Percentiles rank a stretch among this genome's conserved stretches.
These are phyloP conservation scores for Amauroascus verrucosus DNA, from an alignment of 2,329 filamentous ascomycete species.

Conservation along the genomic window DNA sequence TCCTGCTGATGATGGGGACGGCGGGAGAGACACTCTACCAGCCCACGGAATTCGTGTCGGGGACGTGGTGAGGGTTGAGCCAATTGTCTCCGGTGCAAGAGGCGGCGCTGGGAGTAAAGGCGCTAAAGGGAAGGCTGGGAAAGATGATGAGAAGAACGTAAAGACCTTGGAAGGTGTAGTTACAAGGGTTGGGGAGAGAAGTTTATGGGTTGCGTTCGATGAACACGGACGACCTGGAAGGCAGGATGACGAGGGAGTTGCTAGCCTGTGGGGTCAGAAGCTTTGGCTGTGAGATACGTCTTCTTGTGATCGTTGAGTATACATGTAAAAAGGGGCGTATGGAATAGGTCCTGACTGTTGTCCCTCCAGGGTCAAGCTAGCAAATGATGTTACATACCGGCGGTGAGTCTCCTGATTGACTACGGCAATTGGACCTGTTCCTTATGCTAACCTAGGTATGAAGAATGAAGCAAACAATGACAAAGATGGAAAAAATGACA, in stretches of 20 bases:
- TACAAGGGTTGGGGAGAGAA: constrained; percentile 35
- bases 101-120: constrained; percentile 18
- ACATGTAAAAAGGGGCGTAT: neutral
- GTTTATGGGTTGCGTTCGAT: constrained; percentile 38
- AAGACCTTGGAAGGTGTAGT: constrained; percentile 39
- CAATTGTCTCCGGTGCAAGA: constrained; percentile 22
- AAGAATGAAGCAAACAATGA: constrained; percentile 57
- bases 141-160: constrained; percentile 25
- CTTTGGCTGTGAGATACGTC: constrained; percentile 50
- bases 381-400: constrained; percentile 57
- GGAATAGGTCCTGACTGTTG: constrained; percentile 11
- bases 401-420: constrained; percentile 33
- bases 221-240: constrained; percentile 29
- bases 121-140: constrained; percentile 26
- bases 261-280: constrained; percentile 46
- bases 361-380: constrained; percentile 48
- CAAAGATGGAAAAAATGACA: constrained; percentile 45
- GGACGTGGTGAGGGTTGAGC: constrained; percentile 39
- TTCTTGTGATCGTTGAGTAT: constrained; percentile 2
- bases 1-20: constrained; percentile 26
- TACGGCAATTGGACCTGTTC: neutral
- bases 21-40: constrained; percentile 24
- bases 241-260: constrained; percentile 35
- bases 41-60: constrained; percentile 41
- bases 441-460: neutral